Evolutionary conservation across 108 stramenopile species (phyloP), one percentile per base, ranked within the genome.

Genomic region (Craspedostauros australis): DNA sequence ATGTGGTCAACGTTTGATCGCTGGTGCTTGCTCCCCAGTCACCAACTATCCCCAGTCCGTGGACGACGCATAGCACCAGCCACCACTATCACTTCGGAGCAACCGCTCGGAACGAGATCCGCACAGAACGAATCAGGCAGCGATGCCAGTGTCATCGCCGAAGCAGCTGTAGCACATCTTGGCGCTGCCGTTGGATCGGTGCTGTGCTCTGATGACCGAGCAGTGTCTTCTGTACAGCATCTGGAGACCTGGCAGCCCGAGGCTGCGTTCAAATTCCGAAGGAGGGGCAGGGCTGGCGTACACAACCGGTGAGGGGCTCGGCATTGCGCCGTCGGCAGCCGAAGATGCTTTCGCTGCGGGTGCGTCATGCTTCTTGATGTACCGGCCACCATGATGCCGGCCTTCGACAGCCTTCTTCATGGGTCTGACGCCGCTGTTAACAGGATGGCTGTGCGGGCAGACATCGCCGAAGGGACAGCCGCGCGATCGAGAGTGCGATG

Each of bases 251-350:
- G 90, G 84, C 65, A 88, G 72, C 18, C 43, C 36, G 2, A 92
- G 61, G 19, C 71, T 64, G 46, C 60, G 61, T 32, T 92, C 86
- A 64, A 88, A 88, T 7, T 61, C 70, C 2, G 86, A 88, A 20
- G 75, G 20, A 27, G 90, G 90, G 34, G 86, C 86, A 39, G 86
- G 86, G 57, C 70, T 79, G 24, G 80, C 68, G 56, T 92, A 92
- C 39, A 92, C 40, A 62, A 87, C 77, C 4, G 85, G 90, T 47
- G 85, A 67, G 30, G 72, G 64, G 2, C 44, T 48, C 9, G 82
- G 82, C n/a, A 62, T 41, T 30, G 43, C 63, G 9, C 41, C 8
- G 20, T 36, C 11, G 38, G 23, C 4, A 23, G 30, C 11, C 11
- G 39, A 50, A 22, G 39, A 27, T 25, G 73, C 24, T 34, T 79